These are phyloP conservation scores for Gentiana dahurica DNA, from an alignment of 257 asterid genomes.

Conservation along the genomic window DNA sequence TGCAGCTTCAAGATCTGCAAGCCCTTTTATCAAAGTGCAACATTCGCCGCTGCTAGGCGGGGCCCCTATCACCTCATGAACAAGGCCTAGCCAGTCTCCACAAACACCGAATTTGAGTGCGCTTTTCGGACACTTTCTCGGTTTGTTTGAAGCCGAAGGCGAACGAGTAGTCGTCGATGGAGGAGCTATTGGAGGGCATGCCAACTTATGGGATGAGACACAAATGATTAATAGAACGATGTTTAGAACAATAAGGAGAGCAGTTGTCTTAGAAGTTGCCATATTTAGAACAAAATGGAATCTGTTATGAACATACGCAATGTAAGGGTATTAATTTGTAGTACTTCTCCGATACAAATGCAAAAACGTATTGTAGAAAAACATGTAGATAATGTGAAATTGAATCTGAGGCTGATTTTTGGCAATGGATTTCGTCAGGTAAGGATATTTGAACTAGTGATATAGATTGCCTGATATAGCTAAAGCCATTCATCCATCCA, in stretches of 20 bases:
- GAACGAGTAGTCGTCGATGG: slow-evolving; percentile 16
- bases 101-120: slow-evolving; percentile 79
- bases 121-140: slow-evolving; percentile 59
- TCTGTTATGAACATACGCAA: too few species aligned
- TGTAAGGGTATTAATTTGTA: too few species aligned
- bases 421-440: slow-evolving; percentile 17
- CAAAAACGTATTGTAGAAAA: too few species aligned
- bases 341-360: too few species aligned
- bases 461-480: slow-evolving; percentile 6
- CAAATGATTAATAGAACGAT: slow-evolving; percentile 20
- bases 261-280: slow-evolving; percentile 25
- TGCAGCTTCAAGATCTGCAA: slow-evolving; percentile 83
- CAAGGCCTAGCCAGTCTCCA: slow-evolving; percentile 76
- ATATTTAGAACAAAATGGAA: slow-evolving; percentile 13
- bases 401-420: slow-evolving; percentile 11
- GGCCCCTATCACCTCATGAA: slow-evolving; percentile 65
- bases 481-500: neutral
- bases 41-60: slow-evolving; percentile 43
- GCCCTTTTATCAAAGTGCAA: slow-evolving; percentile 52
- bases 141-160: slow-evolving; percentile 13
- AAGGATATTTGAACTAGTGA: slow-evolving; percentile 15
- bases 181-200: slow-evolving; percentile 41
- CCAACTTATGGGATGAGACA: slow-evolving; percentile 31
- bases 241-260: slow-evolving; percentile 28
- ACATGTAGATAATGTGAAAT: slow-evolving; percentile 2